Base-by-base conservation (phyloP, 2,329 filamentous ascomycete species). In the Ceratocystis lukuohia region DNA sequence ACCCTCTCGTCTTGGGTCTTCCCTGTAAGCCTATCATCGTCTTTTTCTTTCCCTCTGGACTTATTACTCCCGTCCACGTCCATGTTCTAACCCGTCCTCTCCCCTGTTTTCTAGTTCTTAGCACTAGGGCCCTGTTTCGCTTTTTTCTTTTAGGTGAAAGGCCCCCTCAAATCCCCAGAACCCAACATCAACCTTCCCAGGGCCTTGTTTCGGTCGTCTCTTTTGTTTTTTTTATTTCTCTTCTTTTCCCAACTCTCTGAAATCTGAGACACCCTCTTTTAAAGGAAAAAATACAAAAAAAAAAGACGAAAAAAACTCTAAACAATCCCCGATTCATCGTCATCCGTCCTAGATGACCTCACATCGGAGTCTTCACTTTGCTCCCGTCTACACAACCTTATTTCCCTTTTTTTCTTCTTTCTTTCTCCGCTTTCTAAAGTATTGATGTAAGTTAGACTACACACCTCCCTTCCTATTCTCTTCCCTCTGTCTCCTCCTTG, bases 1-100 rank as follows among this genome's bases (percentile, higher is more conserved):
- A 57, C 53, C 46, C 53, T 57, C 28, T 57, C 28, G 7, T 33
- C 53, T 37, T 57, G 53, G 53, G 28, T 57, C 53, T 57, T 57
- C 53, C 53, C 53, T 57, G 53, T 57, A 30, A n/a, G 53, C 46
- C 46, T 50, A 22, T 30, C 33, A 7, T 30, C 53, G 53, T 57
- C 53, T 37, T 33, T 22, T 57, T 30, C 17, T 56, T 17, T 30
- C 17, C 22, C 10, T 57, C 53, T 33, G 12, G 25, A 15, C 6
- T 30, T 25, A 53, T 28, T 53, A 28, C 25, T 53, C 25, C 53
- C 53, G 33, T 12, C 33, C 33, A 37, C 25, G 53, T 30, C 25
- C 53, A 7, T 57, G 25, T 57, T 57, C 28, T 53, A 8, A 33
- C 25, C 25, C n/a, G 12, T 33, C 15, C 10, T 5, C 53, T 28